Evolutionary conservation across 768 basidiomycete species (phyloP).

Genomic region (Russula emetica): DNA sequence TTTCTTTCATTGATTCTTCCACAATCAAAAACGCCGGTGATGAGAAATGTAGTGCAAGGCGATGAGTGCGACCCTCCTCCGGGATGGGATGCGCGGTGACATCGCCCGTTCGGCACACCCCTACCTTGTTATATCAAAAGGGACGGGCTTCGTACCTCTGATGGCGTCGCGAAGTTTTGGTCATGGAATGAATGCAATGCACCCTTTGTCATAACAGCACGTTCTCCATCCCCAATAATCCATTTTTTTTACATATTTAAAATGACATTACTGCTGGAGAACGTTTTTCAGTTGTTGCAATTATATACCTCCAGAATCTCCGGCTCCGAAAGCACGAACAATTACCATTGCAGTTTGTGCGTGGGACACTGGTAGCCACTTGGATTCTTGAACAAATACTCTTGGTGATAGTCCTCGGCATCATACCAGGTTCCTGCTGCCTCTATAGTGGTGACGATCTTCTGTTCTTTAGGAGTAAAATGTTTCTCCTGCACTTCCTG

Average conservation of each 20-base stretch:
- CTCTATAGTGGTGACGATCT: conserved; percentile 74
- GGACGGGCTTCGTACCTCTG: conserved; percentile 30
- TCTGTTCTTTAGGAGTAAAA: conserved; percentile 63
- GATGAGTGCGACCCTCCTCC: conserved; percentile 29
- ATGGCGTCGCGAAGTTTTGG: conserved; percentile 26
- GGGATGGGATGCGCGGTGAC: conserved; percentile 25
- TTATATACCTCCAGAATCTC: not conserved
- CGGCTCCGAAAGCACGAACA: not conserved
- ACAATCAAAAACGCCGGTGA: conserved; percentile 43
- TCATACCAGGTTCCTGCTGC: conserved; percentile 74
- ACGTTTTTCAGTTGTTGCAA: not conserved
- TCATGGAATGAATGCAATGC: conserved; percentile 9
- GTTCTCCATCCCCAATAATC: not conserved
- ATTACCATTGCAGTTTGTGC: conserved; percentile 78
- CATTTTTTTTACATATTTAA: not conserved
- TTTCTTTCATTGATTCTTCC: conserved; percentile 39
- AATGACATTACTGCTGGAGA: not conserved
- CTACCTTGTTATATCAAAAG: conserved; percentile 30
- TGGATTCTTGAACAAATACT: conserved; percentile 81
- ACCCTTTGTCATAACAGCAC: not conserved
- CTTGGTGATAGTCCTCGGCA: conserved; percentile 80
- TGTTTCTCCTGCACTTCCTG: conserved; percentile 80
- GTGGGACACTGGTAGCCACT: conserved; percentile 89
- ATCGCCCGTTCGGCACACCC: conserved; percentile 30
- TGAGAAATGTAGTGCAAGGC: conserved; percentile 29